These are phyloP conservation scores for Trifolium subterraneum DNA, from an alignment of 306 rosid genomes.

Conservation along the genomic window DNA sequence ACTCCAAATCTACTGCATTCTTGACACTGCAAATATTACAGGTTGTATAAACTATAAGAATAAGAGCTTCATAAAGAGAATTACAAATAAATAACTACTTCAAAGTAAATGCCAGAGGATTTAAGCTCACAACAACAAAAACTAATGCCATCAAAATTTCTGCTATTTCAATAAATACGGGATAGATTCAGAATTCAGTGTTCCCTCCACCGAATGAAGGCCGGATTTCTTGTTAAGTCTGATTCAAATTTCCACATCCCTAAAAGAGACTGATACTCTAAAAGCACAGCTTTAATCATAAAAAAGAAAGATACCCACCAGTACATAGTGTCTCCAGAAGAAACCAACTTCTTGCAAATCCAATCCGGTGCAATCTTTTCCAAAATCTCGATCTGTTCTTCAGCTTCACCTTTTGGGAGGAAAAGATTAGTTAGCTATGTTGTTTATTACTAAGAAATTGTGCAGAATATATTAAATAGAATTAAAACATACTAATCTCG, in stretches of 20 bases:
- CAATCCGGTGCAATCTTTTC: constrained; percentile 64
- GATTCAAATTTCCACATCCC: background rate
- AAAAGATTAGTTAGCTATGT: constrained; percentile 29
- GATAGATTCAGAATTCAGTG: too few species aligned
- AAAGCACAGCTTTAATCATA: constrained; percentile 12
- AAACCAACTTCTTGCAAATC: constrained; percentile 56
- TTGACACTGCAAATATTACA: constrained; percentile 49
- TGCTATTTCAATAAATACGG: background rate
- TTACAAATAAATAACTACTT: background rate
- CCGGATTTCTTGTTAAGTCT: background rate
- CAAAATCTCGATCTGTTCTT: constrained; percentile 57
- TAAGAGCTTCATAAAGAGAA: constrained; percentile 14
- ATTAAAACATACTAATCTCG: constrained; percentile 58
- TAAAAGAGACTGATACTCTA: constrained; percentile 3
- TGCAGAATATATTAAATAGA: constrained; percentile 13
- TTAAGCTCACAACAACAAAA: background rate
- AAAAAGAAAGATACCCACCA: constrained; percentile 47
- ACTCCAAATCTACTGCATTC: constrained; percentile 49
- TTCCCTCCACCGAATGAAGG: background rate
- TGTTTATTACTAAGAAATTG: constrained; percentile 26
- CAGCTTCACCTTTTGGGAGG: constrained; percentile 63
- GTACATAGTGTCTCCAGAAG: constrained; percentile 62
- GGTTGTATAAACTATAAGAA: background rate
- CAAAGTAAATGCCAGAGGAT: background rate
- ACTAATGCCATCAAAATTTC: background rate